Evolutionary conservation across 495 filamentous ascomycete species (phyloP), one percentile per base, ranked within the genome.

Genomic region (Daldinia vernicosa): DNA sequence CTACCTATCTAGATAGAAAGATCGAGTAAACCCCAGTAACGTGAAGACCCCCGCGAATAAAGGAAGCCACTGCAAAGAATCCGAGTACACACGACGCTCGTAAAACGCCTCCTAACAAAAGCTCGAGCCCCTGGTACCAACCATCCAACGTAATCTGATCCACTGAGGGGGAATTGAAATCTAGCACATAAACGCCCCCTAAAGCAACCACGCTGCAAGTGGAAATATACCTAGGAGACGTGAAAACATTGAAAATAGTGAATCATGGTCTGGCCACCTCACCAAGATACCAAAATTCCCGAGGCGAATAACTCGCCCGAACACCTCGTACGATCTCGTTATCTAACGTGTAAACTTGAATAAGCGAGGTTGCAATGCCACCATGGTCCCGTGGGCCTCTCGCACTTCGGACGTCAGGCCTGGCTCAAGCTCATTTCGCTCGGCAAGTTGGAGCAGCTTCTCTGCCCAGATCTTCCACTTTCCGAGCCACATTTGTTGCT

Each of bases 381-480:
- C 53, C 53, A 56, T 56, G 5, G 53, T 56, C 28, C 53, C 53
- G 9, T 56, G 53, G 30, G 53, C 53, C 8, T 56, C 53, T 15
- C 53, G 53, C 15, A 37, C 53, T 24, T 56, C 53, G 30, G 53
- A 56, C 15, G 53, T 56, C 15, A 56, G 30, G 17, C 53, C 53
- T 11, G 53, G 53, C 30, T 56, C 53, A 17, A 56, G 53, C 17
- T 37, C 30, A 14, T 35, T 35, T 12, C 1, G 26, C 11, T 56
- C 53, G 30, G 53, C 53, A 15, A 56, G 53, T 17, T 32, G 14
- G 15, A 56, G 33, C 15, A 60, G 24, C 22, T 22, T 60, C 56
- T 43, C 37, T 12, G 56, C 56, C 56, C 56, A 60, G 22, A 45
- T n/a, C 22, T 60, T 60, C 56, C 56, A 60, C 27, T 45, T 60